Base-by-base conservation (phyloP, 768 basidiomycete genomes). In the Suillus alpinus region DNA sequence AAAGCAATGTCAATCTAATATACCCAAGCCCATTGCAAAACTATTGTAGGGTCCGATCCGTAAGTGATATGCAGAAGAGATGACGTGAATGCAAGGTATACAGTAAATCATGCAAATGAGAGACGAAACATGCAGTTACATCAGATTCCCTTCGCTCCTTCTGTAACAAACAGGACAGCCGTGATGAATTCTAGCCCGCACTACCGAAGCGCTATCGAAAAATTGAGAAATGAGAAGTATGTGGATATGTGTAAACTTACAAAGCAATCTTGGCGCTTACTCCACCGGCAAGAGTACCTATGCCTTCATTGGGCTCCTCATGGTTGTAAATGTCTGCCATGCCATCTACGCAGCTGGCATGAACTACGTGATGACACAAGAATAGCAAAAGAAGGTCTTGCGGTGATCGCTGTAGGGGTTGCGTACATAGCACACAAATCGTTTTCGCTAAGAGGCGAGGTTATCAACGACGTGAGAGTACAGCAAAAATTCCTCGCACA, bases 291-390 rank as follows among this genome's bases (percentile, higher is more conserved):
- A 73, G 58, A 18, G 76, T 73, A 32, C 75, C 75, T 16, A 75
- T 69, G 13, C 80, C 78, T 18, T 83, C 72, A 16, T 79, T 79
- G 31, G 80, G 79, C 59, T 92, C 90, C 8, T 82, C 80, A 59
- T 84, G 83, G 23, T 78, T 75, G 0, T 89, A 87, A 8, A 94
- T 76, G 2, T 84, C 76, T 40, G 87, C 85, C 6, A 80, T 81
- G 10, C 87, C 85, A n/a, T 79, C 83, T 0, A 89, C 84, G 65
- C 95, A 96, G 8, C 79, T 76, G 0, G 89, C 88, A 68, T 97
- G 95, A 0, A 94, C 89, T 50, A 90, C 83, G 68, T 97, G 95
- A 37, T 92, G 87, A 72, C 95, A 97, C 10, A 97, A 78, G 73
- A 92, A 97, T 32, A 94, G 73, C 4, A 97, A 70, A 3, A 84